phyloP scores from a whole-genome alignment of 768 basidiomycete species.

The Trichaptum fuscoviolaceum region DNA sequence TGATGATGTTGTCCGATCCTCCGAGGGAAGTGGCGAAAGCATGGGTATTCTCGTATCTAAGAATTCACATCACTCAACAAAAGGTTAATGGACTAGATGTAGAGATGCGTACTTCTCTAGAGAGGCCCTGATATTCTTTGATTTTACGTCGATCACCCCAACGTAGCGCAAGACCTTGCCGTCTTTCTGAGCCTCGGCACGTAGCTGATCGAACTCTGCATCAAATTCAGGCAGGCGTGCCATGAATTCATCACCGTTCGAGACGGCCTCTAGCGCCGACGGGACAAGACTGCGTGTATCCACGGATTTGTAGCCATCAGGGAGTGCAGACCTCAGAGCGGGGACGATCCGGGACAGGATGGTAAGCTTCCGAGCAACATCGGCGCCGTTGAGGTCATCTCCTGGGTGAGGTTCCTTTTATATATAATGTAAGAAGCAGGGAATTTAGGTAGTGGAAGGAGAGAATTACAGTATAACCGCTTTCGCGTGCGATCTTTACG shows the following conservation, averaged over 20 bases:
- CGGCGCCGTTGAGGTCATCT: slow-evolving; percentile 94
- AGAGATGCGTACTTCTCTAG: slow-evolving; percentile 67
- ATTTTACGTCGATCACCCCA: slow-evolving; percentile 82
- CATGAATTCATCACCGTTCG: slow-evolving; percentile 81
- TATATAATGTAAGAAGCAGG: neutral
- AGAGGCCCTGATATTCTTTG: slow-evolving; percentile 75
- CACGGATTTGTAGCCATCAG: slow-evolving; percentile 78
- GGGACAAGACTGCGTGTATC: slow-evolving; percentile 85
- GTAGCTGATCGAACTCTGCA: slow-evolving; percentile 64
- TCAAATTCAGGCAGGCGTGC: slow-evolving; percentile 78
- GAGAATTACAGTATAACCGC: slow-evolving; percentile 82
- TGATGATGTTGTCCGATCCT: slow-evolving; percentile 96
- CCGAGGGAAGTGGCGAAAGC: slow-evolving; percentile 95
- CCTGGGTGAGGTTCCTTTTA: slow-evolving; percentile 92
- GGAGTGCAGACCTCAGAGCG: slow-evolving; percentile 45
- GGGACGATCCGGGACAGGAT: slow-evolving; percentile 70
- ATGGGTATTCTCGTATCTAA: slow-evolving; percentile 82
- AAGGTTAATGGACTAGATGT: neutral
- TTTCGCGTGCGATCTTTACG: slow-evolving; percentile 81
- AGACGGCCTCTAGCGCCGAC: slow-evolving; percentile 54
- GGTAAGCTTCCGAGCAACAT: slow-evolving; percentile 95
- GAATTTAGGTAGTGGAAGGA: slow-evolving; percentile 3
- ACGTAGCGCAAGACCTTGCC: slow-evolving; percentile 91
- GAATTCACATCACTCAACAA: neutral
- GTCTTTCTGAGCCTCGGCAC: slow-evolving; percentile 71